Evolutionary conservation across 1,284 basidiomycete genomes (phyloP).

Genomic region (Kwoniella shivajii): DNA sequence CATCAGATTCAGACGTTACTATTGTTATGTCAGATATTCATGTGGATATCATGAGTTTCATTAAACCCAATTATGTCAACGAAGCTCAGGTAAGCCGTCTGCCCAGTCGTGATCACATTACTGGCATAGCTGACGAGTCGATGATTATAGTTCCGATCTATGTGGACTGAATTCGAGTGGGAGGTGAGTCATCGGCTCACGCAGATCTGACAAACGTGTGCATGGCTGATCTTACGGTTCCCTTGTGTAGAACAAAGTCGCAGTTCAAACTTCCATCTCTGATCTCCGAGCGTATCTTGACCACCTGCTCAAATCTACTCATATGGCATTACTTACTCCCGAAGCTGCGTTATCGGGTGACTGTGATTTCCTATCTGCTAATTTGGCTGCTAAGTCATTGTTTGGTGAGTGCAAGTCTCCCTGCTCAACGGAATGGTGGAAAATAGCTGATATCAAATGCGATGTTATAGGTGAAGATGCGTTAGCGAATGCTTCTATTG

Average conservation of each 20-base stretch:
- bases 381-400: constrained; percentile 86
- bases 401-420: constrained; percentile 64
- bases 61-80: constrained; percentile 94
- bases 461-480: constrained; percentile 79
- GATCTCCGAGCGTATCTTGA: constrained; percentile 80
- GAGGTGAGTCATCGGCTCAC: constrained; percentile 56
- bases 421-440: not conserved
- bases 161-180: constrained; percentile 99
- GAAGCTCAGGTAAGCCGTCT: constrained; percentile 75
- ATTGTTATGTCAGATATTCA: constrained; percentile 91
- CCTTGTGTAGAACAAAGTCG: constrained; percentile 73
- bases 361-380: constrained; percentile 90
- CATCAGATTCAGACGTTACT: constrained; percentile 72
- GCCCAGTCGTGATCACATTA: constrained; percentile 2
- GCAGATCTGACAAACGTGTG: not conserved
- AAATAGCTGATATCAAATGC: not conserved
- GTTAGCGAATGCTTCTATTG: constrained; percentile 91
- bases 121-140: constrained; percentile 10
- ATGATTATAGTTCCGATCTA: constrained; percentile 74
- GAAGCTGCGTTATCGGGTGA: constrained; percentile 88
- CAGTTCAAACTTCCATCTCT: constrained; percentile 79
- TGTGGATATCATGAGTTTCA: constrained; percentile 99
- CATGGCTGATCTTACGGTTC: not conserved
- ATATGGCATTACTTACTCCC: constrained; percentile 95
- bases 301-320: constrained; percentile 89